Evolutionary conservation across 2,329 filamentous ascomycete species (phyloP), one percentile per base, ranked within the genome.

Genomic region (Xylariales sp.): DNA sequence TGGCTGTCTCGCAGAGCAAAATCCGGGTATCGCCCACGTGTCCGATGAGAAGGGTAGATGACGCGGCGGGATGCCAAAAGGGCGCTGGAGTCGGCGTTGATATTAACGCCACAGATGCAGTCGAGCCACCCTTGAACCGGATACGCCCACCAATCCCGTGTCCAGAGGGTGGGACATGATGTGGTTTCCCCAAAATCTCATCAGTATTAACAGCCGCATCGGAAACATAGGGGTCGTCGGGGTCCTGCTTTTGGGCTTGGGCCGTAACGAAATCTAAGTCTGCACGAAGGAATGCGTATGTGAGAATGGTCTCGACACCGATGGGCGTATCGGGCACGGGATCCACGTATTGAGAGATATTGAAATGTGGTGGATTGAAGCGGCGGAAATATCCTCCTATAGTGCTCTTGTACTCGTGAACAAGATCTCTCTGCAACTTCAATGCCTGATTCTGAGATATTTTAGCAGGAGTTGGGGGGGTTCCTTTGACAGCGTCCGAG

Each of bases 11-110:
- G 81, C 94, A 98, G 39, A 99, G 88, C 2, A 99, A 84, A 68
- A 97, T 91, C 60, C 96, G 89, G 1, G 94, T 97, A 79, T 99
- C 96, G 68, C 96, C 96, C 1, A 97, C 94, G 78, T 99, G 96
- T 0, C 93, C 94, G 6, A 94, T 91, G 16, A 97, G 82, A 43
- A 99, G 82, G 0, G 94, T 97, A 0, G 92, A 93, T 3, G 93
- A 91, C 0, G 93, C 91, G 3, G 90, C 88, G 0, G 96, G 96
- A 75, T 98, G 93, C 96, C 96, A 99, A 80, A 97, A 99, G 0
- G 96, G 96, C 0, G 91, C 91, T 0, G 94, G 91, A 0, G 93
- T 97, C 0, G 95, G 94, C 0, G 96, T 98, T 0, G 94, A 97
- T 64, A 99, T 93, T 76, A 99, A 86, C 0, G 91, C 94, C 18